Conservation (phyloP, 2,329 filamentous ascomycete species). For the Stachybotrys chlorohalonatus region DNA sequence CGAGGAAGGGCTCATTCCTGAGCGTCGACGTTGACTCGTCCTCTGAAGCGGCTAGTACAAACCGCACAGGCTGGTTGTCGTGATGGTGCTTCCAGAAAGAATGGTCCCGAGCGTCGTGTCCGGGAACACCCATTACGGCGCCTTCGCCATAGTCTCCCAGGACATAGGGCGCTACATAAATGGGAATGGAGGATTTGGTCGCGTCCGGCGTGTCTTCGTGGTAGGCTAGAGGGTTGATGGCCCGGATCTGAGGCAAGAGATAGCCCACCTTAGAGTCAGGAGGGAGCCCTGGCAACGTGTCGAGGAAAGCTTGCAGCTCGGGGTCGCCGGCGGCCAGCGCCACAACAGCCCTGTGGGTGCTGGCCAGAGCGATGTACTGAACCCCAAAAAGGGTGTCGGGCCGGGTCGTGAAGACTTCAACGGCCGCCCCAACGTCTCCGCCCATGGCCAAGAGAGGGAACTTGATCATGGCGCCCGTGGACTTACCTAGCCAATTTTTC, state of each 20-base stretch:
- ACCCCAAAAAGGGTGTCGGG: conserved; percentile 83
- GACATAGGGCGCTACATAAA: conserved; percentile 80
- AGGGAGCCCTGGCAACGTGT: conserved; percentile 47
- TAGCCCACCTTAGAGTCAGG: conserved; percentile 59
- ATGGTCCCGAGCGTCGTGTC: conserved; percentile 70
- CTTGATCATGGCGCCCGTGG: conserved; percentile 60
- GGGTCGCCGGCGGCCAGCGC: conserved; percentile 49
- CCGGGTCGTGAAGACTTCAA: conserved; percentile 76
- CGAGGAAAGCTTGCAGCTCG: conserved; percentile 58
- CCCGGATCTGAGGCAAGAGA: conserved; percentile 50
- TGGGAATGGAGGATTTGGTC: conserved; percentile 51
- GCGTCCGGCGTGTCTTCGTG: conserved; percentile 39
- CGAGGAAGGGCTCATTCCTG: conserved; percentile 47
- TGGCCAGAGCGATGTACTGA: conserved; percentile 73
- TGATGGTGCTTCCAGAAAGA: conserved; percentile 71
- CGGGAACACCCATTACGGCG: conserved; percentile 87
- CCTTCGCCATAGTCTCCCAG: conserved; percentile 79
- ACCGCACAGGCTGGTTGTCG: conserved; percentile 47
- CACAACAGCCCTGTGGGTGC: conserved; percentile 61
- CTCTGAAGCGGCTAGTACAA: conserved; percentile 49
- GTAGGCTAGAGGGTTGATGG: conserved; percentile 57
- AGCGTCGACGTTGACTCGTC: conserved; percentile 35
- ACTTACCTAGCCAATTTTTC: conserved; percentile 80
- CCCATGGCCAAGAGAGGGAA: conserved; percentile 50
- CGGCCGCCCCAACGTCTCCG: conserved; percentile 30